Percentiles rank a stretch among this genome's conserved stretches.
phyloP scores from a whole-genome alignment of 306 rosid species.

The Pterocarpus macrocarpus region DNA sequence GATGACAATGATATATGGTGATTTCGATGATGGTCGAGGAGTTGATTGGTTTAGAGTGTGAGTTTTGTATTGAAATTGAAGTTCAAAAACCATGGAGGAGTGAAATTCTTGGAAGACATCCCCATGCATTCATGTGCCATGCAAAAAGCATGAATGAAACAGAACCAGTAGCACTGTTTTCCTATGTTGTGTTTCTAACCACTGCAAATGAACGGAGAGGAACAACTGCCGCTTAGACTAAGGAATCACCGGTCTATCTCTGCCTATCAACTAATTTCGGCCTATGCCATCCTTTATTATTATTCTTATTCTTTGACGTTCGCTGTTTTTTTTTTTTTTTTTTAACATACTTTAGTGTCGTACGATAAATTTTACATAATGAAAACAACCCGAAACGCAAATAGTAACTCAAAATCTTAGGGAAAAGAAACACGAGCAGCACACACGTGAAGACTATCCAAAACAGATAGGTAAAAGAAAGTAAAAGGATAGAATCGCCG shows the following conservation, averaged over 20 bases:
- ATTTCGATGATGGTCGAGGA: not conserved
- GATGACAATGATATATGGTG: not conserved
- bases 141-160: not conserved
- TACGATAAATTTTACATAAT: no score
- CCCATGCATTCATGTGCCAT: slow-evolving; percentile 7
- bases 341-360: no score
- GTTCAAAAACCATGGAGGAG: slow-evolving; percentile 30
- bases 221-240: slow-evolving; percentile 46
- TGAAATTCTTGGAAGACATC: slow-evolving; percentile 25
- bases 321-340: no score
- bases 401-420: no score
- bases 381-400: no score
- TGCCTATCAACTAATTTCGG: slow-evolving; percentile 33
- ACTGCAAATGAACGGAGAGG: slow-evolving; percentile 57
- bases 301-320: not conserved
- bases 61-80: slow-evolving; percentile 27
- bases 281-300: slow-evolving; percentile 10
- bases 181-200: slow-evolving; percentile 44
- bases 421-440: no score
- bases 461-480: not conserved
- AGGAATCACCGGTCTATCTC: slow-evolving; percentile 29
- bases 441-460: no score
- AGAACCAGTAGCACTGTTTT: slow-evolving; percentile 8
- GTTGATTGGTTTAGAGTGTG: not conserved
- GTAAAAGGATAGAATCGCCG: not conserved